Conservation (phyloP, 2,329 filamentous ascomycete species). For the Curvularia eragrostidis region DNA sequence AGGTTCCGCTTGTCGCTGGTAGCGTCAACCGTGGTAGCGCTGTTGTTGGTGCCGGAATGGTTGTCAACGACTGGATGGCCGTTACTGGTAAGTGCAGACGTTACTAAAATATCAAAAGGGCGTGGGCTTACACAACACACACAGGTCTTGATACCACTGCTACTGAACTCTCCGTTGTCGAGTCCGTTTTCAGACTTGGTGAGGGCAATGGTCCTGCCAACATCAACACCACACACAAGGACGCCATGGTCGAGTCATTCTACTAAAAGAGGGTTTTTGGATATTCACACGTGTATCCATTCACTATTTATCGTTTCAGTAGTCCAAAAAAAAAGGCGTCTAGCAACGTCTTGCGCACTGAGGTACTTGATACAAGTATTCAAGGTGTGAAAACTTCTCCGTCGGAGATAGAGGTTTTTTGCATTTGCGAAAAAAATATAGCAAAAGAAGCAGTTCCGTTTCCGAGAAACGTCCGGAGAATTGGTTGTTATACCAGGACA, state of each 20-base stretch:
- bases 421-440: not conserved
- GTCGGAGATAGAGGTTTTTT: not conserved
- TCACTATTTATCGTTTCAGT: not conserved
- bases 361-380: not conserved
- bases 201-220: conserved; percentile 79
- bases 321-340: not conserved
- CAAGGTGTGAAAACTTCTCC: conserved; percentile 1
- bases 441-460: not conserved
- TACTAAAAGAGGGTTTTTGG: conserved; percentile 67
- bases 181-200: conserved; percentile 93
- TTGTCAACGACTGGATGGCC: conserved; percentile 97
- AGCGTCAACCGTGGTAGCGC: conserved; percentile 91
- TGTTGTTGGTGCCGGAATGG: conserved; percentile 96
- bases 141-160: conserved; percentile 87
- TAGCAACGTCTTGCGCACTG: not conserved
- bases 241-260: conserved; percentile 98
- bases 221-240: conserved; percentile 87
- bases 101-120: not conserved
- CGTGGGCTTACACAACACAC: conserved; percentile 4
- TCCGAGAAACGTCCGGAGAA: not conserved
- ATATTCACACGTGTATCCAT: not conserved
- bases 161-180: conserved; percentile 95
- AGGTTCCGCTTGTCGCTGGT: conserved; percentile 94
- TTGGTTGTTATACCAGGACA: not conserved
- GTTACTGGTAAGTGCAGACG: conserved; percentile 64